A percentile compares a stretch with the other conserved stretches of the same genome.
Conservation (phyloP, 2,329 filamentous ascomycete genomes). For the Calonectria multiphialidica region DNA sequence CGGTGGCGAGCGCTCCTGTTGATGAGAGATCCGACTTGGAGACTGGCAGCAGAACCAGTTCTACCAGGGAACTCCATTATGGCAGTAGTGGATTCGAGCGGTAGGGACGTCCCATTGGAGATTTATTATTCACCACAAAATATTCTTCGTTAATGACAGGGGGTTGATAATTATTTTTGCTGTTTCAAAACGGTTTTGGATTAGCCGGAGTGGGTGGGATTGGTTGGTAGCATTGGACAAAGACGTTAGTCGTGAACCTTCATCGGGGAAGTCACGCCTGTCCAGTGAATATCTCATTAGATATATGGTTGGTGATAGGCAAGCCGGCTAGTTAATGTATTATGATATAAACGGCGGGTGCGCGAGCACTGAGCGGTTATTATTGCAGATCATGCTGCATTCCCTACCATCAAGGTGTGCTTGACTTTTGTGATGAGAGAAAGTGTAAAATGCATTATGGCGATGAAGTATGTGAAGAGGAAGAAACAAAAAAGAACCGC, state of each 20-base stretch:
- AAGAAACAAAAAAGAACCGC: not conserved
- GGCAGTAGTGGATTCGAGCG: not conserved
- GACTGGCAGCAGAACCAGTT: conserved; percentile 31
- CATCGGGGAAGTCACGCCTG: no score
- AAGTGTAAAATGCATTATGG: not conserved
- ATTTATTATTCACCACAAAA: not conserved
- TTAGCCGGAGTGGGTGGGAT: not conserved
- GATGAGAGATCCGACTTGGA: conserved; percentile 5
- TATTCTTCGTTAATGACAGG: not conserved
- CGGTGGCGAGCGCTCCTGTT: conserved; percentile 16
- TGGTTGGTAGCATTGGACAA: not conserved
- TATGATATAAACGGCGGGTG: not conserved
- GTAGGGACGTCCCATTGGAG: not conserved
- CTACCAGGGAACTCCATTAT: conserved; percentile 28
- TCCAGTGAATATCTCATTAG: not conserved
- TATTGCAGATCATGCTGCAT: not conserved
- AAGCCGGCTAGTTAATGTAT: not conserved
- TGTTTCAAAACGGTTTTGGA: not conserved
- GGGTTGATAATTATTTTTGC: not conserved
- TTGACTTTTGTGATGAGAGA: no score
- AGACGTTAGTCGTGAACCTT: not conserved
- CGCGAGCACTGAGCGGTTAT: not conserved
- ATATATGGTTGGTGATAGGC: not conserved
- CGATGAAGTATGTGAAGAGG: not conserved
- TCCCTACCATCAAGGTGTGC: no score